Evolutionary conservation across 768 basidiomycete species (phyloP).

Genomic region (Coprinopsis strossmayeri): DNA sequence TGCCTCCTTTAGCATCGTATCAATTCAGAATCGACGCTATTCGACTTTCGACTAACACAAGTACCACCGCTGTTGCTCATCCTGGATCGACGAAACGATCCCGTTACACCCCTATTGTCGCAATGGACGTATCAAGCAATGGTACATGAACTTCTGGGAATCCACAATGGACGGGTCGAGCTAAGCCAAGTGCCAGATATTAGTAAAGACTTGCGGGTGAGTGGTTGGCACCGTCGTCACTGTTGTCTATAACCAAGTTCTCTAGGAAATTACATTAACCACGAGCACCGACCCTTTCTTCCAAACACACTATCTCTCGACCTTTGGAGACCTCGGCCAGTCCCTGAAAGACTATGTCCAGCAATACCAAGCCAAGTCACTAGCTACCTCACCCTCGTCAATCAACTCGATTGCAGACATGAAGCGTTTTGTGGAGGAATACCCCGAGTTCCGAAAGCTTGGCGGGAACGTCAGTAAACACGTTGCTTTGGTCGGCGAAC

Average conservation of each 20-base stretch:
- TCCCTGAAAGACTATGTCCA: constrained; percentile 90
- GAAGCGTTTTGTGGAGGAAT: constrained; percentile 97
- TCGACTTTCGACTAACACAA: constrained; percentile 88
- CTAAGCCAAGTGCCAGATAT: constrained; percentile 81
- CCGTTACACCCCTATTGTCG: constrained; percentile 90
- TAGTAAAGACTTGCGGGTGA: constrained; percentile 74
- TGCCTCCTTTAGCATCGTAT: constrained; percentile 56
- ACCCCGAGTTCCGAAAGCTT: constrained; percentile 93
- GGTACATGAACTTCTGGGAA: constrained; percentile 94
- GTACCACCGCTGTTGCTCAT: constrained; percentile 86
- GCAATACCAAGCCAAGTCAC: constrained; percentile 82
- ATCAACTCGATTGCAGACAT: constrained; percentile 96
- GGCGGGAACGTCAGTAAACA: constrained; percentile 99
- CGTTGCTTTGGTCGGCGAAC: constrained; percentile 92
- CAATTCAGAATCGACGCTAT: constrained; percentile 73
- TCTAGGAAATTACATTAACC: constrained; percentile 89
- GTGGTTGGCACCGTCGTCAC: constrained; percentile 16
- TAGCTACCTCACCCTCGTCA: constrained; percentile 64
- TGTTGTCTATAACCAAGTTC: constrained; percentile 7
- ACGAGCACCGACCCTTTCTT: constrained; percentile 92
- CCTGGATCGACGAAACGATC: constrained; percentile 93
- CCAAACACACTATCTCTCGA: constrained; percentile 81
- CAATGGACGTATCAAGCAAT: constrained; percentile 99
- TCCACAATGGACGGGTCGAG: constrained; percentile 91
- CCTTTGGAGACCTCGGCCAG: constrained; percentile 94